A percentile compares a stretch with the other conserved stretches of the same genome.
These are phyloP conservation scores for Thalia dealbata DNA, from an alignment of 176 grass and related monocot genomes.

Conservation along the genomic window DNA sequence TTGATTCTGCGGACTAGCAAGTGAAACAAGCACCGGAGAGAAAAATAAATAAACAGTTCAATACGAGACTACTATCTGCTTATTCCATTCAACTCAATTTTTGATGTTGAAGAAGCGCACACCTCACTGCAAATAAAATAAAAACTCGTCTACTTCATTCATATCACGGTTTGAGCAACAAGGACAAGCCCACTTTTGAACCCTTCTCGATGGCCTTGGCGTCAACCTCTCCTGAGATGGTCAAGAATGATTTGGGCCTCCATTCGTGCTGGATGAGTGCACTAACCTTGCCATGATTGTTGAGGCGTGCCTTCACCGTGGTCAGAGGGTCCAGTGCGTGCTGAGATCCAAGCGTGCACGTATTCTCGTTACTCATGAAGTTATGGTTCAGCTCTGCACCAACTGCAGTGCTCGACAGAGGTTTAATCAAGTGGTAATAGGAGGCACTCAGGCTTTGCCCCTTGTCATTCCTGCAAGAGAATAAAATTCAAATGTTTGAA, in stretches of 20 bases:
- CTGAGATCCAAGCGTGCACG: conserved; percentile 15
- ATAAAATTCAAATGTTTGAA: neutral
- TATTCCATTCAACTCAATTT: conserved; percentile 12
- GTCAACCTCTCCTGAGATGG: conserved; percentile 21
- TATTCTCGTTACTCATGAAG: conserved; percentile 19
- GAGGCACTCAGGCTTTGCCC: conserved; percentile 22
- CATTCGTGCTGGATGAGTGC: conserved; percentile 30
- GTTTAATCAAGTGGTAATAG: conserved; percentile 18
- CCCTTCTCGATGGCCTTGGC: conserved; percentile 25
- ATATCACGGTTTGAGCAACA: conserved; percentile 19
- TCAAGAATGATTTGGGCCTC: conserved; percentile 23
- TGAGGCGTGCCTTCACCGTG: conserved; percentile 19
- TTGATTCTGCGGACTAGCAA: neutral
- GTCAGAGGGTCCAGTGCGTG: conserved; percentile 16
- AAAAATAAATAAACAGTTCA: neutral
- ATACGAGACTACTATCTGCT: conserved; percentile 5
- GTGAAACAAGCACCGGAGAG: neutral
- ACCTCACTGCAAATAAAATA: neutral
- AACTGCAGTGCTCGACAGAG: conserved; percentile 21
- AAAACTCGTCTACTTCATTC: neutral
- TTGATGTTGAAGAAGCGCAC: conserved; percentile 4
- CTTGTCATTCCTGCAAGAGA: conserved; percentile 19
- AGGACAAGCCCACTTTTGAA: conserved; percentile 23
- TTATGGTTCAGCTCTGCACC: conserved; percentile 22
- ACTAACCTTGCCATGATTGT: conserved; percentile 20